Evolutionary conservation across 2,329 filamentous ascomycete species (phyloP).

Genomic region (Colletotrichum viniferum): DNA sequence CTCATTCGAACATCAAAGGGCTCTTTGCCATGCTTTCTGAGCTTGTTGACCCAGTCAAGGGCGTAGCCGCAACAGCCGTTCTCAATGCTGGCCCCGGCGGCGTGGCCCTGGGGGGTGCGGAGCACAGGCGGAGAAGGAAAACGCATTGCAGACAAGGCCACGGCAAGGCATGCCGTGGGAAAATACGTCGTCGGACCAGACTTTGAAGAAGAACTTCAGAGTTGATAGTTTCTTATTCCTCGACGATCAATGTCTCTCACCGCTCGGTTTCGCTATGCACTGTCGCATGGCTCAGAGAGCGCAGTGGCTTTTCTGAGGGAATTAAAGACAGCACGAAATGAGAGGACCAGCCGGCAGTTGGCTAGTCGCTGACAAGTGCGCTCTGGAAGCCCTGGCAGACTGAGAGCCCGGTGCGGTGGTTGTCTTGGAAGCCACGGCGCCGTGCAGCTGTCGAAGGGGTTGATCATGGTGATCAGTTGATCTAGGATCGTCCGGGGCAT

Average conservation of each 20-base stretch:
- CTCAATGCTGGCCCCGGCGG: not conserved
- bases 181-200: not conserved
- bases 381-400: not conserved
- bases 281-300: not conserved
- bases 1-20: not conserved
- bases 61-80: conserved; percentile 6
- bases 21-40: not conserved
- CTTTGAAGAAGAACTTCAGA: not conserved
- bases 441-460: not conserved
- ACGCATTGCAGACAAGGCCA: not conserved
- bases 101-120: not conserved
- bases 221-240: not conserved
- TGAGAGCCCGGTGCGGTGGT: not conserved
- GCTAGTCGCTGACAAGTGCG: not conserved
- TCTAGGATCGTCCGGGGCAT: conserved; percentile 12
- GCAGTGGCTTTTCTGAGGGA: not conserved
- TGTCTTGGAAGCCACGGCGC: not conserved
- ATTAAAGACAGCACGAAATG: not conserved
- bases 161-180: not conserved
- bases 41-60: not conserved
- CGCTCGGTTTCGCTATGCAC: conserved; percentile 3
- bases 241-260: not conserved
- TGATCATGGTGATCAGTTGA: conserved; percentile 15
- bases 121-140: not conserved
- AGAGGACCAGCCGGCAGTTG: not conserved